Conservation (phyloP, 225 moss, liverwort and hornwort genomes). For the Marchantia paleacea region DNA sequence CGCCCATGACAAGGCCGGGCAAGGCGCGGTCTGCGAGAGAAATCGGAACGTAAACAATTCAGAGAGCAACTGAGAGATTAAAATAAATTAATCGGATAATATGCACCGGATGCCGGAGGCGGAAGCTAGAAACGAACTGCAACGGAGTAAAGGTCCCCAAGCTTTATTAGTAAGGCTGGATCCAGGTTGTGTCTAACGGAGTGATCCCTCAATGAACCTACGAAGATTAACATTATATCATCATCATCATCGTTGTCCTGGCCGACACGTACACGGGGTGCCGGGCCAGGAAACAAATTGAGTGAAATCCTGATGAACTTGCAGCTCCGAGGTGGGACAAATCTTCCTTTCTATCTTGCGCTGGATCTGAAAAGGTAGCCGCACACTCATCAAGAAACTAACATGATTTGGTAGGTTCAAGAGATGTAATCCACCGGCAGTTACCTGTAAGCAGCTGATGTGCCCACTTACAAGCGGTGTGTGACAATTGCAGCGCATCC, state of each 20-base stretch:
- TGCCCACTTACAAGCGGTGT: constrained; percentile 19
- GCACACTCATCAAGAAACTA: constrained; percentile 24
- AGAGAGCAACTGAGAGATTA: neutral
- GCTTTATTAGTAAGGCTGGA: constrained; percentile 41
- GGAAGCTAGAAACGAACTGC: constrained; percentile 15
- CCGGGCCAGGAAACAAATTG: constrained; percentile 36
- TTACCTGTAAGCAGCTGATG: constrained; percentile 22
- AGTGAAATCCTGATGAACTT: constrained; percentile 34
- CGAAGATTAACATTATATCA: constrained; percentile 27
- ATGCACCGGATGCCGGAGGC: neutral
- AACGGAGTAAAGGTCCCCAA: constrained; percentile 32
- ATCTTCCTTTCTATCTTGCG: constrained; percentile 27
- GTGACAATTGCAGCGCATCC: constrained; percentile 23
- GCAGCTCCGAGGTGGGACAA: constrained; percentile 41
- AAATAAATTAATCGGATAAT: neutral
- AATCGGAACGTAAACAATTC: neutral
- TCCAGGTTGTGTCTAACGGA: constrained; percentile 32
- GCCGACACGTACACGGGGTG: constrained; percentile 17
- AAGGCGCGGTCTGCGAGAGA: neutral
- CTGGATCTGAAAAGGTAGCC: constrained; percentile 32
- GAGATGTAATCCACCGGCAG: neutral
- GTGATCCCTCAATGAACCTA: constrained; percentile 37
- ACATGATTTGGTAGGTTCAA: neutral
- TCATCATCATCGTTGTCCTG: constrained; percentile 24
- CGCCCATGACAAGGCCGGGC: neutral